Evolutionary conservation across 495 filamentous ascomycete genomes (phyloP).

Genomic region (Aspergillus mulundensis): DNA sequence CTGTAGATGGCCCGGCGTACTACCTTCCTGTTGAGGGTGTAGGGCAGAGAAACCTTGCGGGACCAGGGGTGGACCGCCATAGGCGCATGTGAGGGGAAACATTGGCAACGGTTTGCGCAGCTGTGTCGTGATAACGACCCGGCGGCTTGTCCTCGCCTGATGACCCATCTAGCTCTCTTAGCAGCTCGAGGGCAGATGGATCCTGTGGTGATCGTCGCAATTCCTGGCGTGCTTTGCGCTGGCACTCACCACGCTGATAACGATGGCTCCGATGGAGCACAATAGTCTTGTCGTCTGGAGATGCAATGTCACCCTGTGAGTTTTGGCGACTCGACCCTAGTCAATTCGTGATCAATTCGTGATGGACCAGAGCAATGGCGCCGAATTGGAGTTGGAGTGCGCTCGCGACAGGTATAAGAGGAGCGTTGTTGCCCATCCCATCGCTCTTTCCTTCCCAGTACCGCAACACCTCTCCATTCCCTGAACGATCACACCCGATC

Average conservation of each 20-base stretch:
- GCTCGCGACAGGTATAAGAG: constrained; percentile 14
- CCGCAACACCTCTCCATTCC: constrained; percentile 2
- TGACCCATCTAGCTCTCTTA: constrained; percentile 7
- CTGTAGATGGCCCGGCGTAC: constrained; percentile 11
- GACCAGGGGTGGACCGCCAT: neutral
- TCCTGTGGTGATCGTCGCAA: neutral
- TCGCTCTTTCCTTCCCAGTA: constrained; percentile 10
- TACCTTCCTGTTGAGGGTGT: constrained; percentile 15
- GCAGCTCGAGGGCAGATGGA: neutral
- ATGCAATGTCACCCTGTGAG: constrained; percentile 27
- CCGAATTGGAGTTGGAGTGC: neutral
- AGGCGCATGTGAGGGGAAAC: constrained; percentile 10
- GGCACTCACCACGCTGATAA: constrained; percentile 9
- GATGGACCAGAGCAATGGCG: constrained; percentile 6
- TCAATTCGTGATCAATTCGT: constrained; percentile 6
- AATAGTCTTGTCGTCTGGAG: constrained; percentile 17
- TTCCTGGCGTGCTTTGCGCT: constrained; percentile 3
- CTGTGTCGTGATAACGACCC: constrained; percentile 1
- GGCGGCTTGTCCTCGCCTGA: neutral
- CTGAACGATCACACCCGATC: constrained; percentile 4
- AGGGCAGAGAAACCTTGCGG: neutral
- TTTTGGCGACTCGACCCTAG: constrained; percentile 15
- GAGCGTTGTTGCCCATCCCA: neutral
- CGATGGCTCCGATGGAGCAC: constrained; percentile 18
- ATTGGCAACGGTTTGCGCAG: neutral